Conservation (phyloP, 2,329 filamentous ascomycete genomes). For the Cordyceps cicadae region DNA sequence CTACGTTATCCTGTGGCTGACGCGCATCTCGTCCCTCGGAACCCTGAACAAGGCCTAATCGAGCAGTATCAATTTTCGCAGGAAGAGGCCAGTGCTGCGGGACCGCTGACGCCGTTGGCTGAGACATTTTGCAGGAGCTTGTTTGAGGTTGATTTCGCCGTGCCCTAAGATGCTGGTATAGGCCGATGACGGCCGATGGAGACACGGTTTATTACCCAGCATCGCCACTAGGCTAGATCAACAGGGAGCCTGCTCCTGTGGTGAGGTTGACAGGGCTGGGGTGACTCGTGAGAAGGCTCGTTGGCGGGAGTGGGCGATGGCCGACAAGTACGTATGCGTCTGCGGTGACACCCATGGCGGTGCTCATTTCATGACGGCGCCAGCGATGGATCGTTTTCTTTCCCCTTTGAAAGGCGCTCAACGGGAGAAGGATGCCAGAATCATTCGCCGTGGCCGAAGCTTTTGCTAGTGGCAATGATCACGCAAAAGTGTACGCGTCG, state of each 20-base stretch:
- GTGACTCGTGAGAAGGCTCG: not conserved
- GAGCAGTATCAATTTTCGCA: not conserved
- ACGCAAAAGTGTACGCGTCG: slow-evolving; percentile 5
- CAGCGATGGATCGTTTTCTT: not conserved
- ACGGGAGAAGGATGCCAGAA: not conserved
- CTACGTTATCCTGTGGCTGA: slow-evolving; percentile 1
- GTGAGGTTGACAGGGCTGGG: no score
- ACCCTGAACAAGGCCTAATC: slow-evolving; percentile 1
- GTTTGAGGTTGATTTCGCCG: no score
- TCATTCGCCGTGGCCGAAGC: not conserved
- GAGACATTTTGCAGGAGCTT: not conserved
- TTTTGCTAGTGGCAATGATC: slow-evolving; percentile 2
- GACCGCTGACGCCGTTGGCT: not conserved
- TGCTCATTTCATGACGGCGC: not conserved
- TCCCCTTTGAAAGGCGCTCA: not conserved
- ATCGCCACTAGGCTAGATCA: slow-evolving; percentile 2
- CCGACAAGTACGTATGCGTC: not conserved
- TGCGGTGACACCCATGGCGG: not conserved
- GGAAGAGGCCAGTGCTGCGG: not conserved
- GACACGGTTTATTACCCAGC: not conserved
- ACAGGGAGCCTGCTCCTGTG: not conserved
- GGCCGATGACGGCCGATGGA: slow-evolving; percentile 15
- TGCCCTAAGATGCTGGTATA: not conserved
- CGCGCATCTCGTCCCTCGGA: not conserved
- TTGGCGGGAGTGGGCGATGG: not conserved